phyloP scores from a whole-genome alignment of 768 basidiomycete genomes.

The Boletus tylopilopsis region DNA sequence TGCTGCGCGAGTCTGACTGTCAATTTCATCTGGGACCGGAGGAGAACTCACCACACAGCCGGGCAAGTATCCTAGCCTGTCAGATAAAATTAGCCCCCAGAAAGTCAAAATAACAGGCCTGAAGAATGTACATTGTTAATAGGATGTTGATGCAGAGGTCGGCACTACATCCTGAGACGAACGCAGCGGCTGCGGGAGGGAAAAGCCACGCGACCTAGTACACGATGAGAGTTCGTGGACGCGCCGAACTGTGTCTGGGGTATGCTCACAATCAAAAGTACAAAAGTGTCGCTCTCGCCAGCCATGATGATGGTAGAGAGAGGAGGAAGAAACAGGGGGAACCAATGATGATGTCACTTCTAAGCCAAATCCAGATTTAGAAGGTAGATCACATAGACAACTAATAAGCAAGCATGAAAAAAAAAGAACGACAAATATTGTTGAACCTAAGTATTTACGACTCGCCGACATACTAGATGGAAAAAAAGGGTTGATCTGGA shows the following conservation, averaged over 20 bases:
- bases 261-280: conserved; percentile 13
- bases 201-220: conserved; percentile 68
- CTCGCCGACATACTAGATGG: conserved; percentile 42
- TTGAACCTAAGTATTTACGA: conserved; percentile 10
- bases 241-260: neutral
- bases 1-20: conserved; percentile 39
- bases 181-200: conserved; percentile 71
- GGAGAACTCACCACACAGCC: conserved; percentile 43
- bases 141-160: conserved; percentile 80
- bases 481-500: conserved; percentile 77
- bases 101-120: too few relatives aligned
- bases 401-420: conserved; percentile 15
- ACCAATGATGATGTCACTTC: conserved; percentile 25
- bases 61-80: conserved; percentile 71
- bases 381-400: conserved; percentile 7
- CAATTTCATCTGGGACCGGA: neutral
- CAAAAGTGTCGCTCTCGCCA: conserved; percentile 1
- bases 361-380: conserved; percentile 16
- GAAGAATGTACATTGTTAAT: conserved; percentile 63
- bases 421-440: conserved; percentile 7
- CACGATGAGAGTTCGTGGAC: accelerated
- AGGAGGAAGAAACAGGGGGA: neutral
- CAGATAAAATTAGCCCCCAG: neutral
- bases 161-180: conserved; percentile 76
- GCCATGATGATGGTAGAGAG: conserved; percentile 10